Evolutionary conservation across 2,329 filamentous ascomycete genomes (phyloP).

Genomic region (Alternaria angustiovoidea): DNA sequence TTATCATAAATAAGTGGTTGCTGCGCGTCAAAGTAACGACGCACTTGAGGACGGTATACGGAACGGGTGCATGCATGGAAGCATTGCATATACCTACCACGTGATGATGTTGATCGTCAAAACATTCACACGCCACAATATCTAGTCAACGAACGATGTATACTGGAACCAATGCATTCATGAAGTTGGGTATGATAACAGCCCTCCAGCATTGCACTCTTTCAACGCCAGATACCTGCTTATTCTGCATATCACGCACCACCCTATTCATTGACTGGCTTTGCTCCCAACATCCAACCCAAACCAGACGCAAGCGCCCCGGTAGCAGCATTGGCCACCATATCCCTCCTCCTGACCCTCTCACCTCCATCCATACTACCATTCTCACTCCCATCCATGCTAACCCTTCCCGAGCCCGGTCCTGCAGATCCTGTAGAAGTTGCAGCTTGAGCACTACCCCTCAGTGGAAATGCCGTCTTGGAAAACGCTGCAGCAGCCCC

Average conservation of each 20-base stretch:
- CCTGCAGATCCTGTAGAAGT: constrained; percentile 9
- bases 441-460: constrained; percentile 26
- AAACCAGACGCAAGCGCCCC: constrained; percentile 68
- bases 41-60: background rate
- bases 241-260: background rate
- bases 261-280: constrained; percentile 34
- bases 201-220: background rate
- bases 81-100: background rate
- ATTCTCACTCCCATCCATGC: constrained; percentile 48
- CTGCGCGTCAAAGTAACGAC: background rate
- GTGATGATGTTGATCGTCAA: background rate
- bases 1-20: background rate
- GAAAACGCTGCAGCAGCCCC: constrained; percentile 59
- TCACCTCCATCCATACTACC: constrained; percentile 44
- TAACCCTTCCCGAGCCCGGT: constrained; percentile 28
- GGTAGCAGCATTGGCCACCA: constrained; percentile 71
- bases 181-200: background rate
- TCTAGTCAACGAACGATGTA: background rate
- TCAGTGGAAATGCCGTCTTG: constrained; percentile 57
- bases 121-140: background rate
- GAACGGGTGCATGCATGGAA: background rate
- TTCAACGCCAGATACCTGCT: background rate
- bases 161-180: background rate
- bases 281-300: constrained; percentile 68
- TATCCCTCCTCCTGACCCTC: constrained; percentile 74